These are phyloP conservation scores for Saccharomycopsis sp. DNA, from an alignment of 805 yeast genomes.

Conservation along the genomic window DNA sequence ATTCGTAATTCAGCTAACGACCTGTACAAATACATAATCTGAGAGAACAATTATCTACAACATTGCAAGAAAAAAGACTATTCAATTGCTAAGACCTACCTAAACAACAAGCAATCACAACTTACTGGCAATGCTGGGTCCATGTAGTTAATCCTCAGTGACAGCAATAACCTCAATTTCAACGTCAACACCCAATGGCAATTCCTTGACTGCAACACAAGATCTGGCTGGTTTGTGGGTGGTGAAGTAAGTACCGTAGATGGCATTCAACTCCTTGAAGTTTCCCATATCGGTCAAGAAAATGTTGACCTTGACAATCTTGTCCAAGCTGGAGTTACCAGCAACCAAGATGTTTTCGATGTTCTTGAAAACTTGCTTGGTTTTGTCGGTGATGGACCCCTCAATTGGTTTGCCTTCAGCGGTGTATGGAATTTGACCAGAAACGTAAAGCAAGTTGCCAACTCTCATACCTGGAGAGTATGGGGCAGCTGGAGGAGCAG, in stretches of 20 bases:
- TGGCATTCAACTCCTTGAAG: slow-evolving; percentile 80
- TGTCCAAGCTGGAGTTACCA: slow-evolving; percentile 75
- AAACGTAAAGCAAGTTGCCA: slow-evolving; percentile 79
- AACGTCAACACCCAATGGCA: slow-evolving; percentile 81
- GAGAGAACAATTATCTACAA: too few species aligned
- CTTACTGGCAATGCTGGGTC: not conserved
- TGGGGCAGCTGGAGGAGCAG: slow-evolving; percentile 96
- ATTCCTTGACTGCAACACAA: slow-evolving; percentile 88
- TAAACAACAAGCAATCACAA: not conserved
- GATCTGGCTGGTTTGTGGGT: slow-evolving; percentile 93
- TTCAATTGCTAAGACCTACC: too few species aligned
- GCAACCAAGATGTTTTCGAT: slow-evolving; percentile 70
- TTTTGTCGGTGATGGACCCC: slow-evolving; percentile 69
- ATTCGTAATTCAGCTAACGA: too few species aligned
- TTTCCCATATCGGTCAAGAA: slow-evolving; percentile 87
- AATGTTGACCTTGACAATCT: slow-evolving; percentile 78
- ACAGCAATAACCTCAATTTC: slow-evolving; percentile 93
- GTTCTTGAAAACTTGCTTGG: slow-evolving; percentile 68
- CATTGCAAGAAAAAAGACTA: too few species aligned
- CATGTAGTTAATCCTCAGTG: slow-evolving; percentile 8
- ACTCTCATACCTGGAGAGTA: slow-evolving; percentile 95
- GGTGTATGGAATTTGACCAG: slow-evolving; percentile 93
- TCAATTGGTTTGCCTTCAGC: slow-evolving; percentile 73
- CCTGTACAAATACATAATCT: too few species aligned
- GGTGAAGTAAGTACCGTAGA: slow-evolving; percentile 70